Conservation (phyloP, 192 early-diverging fungal species). For the Lunasporangiospora selenospora region DNA sequence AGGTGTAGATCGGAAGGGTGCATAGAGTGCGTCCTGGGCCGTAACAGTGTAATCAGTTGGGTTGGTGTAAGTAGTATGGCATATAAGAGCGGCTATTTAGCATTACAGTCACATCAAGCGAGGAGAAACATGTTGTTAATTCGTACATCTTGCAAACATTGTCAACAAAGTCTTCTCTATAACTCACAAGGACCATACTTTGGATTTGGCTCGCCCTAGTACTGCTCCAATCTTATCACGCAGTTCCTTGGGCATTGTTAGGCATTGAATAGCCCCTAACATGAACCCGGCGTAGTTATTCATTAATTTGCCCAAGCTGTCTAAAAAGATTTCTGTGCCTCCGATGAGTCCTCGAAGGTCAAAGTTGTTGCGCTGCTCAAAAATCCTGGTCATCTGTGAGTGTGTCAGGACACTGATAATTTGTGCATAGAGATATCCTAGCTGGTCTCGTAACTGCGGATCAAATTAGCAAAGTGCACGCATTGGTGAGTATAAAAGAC, state of each 20-base stretch:
- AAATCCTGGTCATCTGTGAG: constrained; percentile 83
- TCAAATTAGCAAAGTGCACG: no score
- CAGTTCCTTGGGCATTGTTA: constrained; percentile 70
- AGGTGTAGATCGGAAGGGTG: constrained; percentile 84
- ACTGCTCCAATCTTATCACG: constrained; percentile 73
- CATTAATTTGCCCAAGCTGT: constrained; percentile 75
- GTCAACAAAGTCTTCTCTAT: no score
- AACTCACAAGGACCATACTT: no score
- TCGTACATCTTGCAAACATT: background rate
- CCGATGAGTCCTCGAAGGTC: constrained; percentile 86
- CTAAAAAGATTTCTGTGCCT: constrained; percentile 84
- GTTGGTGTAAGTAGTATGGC: constrained; percentile 81
- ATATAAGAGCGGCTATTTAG: constrained; percentile 76
- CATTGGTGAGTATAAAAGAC: constrained; percentile 6
- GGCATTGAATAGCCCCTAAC: constrained; percentile 76
- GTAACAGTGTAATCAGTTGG: constrained; percentile 75
- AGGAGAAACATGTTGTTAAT: background rate
- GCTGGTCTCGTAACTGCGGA: constrained; percentile 83
- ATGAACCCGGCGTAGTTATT: constrained; percentile 75
- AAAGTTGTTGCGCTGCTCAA: constrained; percentile 86
- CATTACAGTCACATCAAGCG: no score
- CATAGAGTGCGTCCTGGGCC: constrained; percentile 79
- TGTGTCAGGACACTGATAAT: constrained; percentile 85
- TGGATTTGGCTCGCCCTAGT: constrained; percentile 60
- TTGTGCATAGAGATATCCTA: constrained; percentile 81